These are phyloP conservation scores for Penicillium fimorum DNA, from an alignment of 495 filamentous ascomycete species.

Conservation along the genomic window DNA sequence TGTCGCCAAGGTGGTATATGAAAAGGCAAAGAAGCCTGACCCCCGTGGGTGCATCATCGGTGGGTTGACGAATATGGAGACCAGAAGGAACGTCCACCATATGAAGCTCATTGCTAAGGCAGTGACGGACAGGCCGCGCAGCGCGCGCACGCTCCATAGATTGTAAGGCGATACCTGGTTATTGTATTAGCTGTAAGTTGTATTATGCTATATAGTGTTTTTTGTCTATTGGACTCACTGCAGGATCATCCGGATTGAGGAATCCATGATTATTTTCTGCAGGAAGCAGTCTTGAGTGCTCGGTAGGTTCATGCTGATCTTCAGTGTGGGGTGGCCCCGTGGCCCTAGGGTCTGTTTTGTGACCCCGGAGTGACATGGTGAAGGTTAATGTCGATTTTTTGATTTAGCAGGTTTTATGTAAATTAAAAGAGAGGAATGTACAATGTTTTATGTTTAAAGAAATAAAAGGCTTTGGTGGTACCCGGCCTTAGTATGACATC, in stretches of 20 bases:
- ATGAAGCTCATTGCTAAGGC: slow-evolving; percentile 73
- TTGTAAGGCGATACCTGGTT: slow-evolving; percentile 89
- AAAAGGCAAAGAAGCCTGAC: slow-evolving; percentile 85
- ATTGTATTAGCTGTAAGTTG: background rate
- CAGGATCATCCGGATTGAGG: slow-evolving; percentile 91
- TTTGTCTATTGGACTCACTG: slow-evolving; percentile 51
- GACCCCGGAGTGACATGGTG: slow-evolving; percentile 51
- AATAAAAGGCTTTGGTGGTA: background rate
- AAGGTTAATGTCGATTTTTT: background rate
- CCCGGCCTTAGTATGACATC: slow-evolving; percentile 3
- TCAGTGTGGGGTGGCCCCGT: slow-evolving; percentile 21
- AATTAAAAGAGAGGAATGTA: background rate
- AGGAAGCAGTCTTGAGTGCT: slow-evolving; percentile 72
- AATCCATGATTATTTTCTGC: slow-evolving; percentile 58
- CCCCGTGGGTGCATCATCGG: slow-evolving; percentile 82
- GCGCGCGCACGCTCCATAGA: slow-evolving; percentile 78
- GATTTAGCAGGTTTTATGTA: background rate
- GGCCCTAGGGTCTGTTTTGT: slow-evolving; percentile 40
- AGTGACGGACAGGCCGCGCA: slow-evolving; percentile 69
- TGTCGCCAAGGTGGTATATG: slow-evolving; percentile 69
- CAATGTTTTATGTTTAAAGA: background rate
- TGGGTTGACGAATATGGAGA: slow-evolving; percentile 83
- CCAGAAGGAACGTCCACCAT: slow-evolving; percentile 87
- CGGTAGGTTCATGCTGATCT: slow-evolving; percentile 50
- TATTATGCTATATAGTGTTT: background rate